Evolutionary conservation across 345 rosid species (phyloP).

Genomic region (Eucalyptus albens): DNA sequence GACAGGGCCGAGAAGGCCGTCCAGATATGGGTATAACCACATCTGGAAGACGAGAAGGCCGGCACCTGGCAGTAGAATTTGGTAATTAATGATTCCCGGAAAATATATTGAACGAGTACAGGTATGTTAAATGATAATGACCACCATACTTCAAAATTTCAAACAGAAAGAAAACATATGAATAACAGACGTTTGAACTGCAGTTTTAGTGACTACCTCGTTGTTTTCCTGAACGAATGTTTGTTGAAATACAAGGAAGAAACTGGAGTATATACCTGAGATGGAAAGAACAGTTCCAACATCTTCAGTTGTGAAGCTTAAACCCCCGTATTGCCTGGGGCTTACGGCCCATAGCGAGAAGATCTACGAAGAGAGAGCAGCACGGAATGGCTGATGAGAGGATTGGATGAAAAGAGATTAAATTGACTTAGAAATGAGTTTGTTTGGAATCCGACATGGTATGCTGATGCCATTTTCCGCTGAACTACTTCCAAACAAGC

Average conservation of each 20-base stretch:
- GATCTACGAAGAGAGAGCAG: constrained; percentile 18
- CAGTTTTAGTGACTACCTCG: neutral
- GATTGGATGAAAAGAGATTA: neutral
- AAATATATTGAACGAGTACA: neutral
- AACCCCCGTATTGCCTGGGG: constrained; percentile 57
- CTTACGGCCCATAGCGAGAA: constrained; percentile 90
- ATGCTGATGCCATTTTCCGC: neutral
- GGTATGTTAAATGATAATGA: neutral
- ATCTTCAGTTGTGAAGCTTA: constrained; percentile 43
- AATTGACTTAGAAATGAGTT: neutral
- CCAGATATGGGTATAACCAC: constrained; percentile 42
- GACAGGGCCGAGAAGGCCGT: constrained; percentile 60
- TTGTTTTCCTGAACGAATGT: neutral
- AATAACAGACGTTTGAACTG: neutral
- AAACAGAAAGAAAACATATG: neutral
- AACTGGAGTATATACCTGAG: neutral
- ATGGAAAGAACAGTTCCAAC: constrained; percentile 4
- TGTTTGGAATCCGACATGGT: neutral
- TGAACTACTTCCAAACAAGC: neutral
- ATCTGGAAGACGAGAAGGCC: constrained; percentile 47
- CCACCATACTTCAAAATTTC: no score
- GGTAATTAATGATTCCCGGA: neutral
- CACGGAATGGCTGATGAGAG: neutral
- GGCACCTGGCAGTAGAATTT: neutral
- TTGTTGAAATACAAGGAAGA: neutral